Evolutionary conservation across 2,329 filamentous ascomycete species (phyloP).

Genomic region (Amphichorda felina): DNA sequence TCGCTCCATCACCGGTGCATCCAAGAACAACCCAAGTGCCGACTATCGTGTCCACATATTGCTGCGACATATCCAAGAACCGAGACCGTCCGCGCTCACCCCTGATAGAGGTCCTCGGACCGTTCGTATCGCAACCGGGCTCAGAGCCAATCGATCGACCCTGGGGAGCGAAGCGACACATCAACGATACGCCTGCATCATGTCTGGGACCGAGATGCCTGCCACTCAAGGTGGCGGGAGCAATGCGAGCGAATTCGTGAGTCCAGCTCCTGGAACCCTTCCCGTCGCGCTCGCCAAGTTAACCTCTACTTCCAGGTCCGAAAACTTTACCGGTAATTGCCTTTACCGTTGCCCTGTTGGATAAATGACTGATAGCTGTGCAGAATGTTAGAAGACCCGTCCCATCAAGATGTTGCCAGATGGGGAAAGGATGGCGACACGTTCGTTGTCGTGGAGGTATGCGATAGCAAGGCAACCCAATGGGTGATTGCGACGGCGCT

Average conservation of each 20-base stretch:
- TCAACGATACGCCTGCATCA: neutral
- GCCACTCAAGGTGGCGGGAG: conserved; percentile 32
- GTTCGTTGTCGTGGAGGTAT: conserved; percentile 93
- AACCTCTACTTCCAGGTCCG: conserved; percentile 54
- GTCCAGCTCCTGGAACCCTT: conserved; percentile 13
- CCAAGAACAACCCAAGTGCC: too few relatives aligned
- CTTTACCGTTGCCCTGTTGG: conserved; percentile 71
- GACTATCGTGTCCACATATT: too few relatives aligned
- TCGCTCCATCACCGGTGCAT: too few relatives aligned
- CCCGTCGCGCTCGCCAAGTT: neutral
- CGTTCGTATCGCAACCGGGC: neutral
- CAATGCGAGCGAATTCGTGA: conserved; percentile 84
- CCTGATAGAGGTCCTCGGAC: neutral
- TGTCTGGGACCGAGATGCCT: conserved; percentile 3
- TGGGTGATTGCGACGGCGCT: neutral
- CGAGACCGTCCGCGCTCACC: too few relatives aligned
- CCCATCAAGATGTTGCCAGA: conserved; percentile 83
- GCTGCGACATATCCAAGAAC: too few relatives aligned
- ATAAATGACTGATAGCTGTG: conserved; percentile 8
- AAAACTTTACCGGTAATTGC: conserved; percentile 99
- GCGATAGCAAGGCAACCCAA: conserved; percentile 8
- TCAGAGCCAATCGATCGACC: too few relatives aligned
- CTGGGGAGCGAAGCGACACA: neutral
- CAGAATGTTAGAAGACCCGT: conserved; percentile 93
- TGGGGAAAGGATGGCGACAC: conserved; percentile 94